Base-by-base conservation (phyloP, 2,329 filamentous ascomycete genomes). In the Penicillium sp. region DNA sequence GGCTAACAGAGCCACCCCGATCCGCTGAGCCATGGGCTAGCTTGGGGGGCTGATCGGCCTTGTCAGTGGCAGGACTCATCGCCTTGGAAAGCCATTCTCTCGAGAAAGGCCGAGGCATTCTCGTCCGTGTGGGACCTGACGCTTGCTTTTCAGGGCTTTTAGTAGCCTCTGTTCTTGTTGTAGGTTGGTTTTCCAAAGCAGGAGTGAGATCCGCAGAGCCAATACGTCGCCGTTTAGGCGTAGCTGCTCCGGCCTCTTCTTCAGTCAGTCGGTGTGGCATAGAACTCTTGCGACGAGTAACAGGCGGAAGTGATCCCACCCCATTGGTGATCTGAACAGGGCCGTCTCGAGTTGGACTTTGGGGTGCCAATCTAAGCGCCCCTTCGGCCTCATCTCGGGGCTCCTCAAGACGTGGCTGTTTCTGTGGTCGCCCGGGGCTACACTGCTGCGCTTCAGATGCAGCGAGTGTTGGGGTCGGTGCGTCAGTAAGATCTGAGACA, bases 1-100 rank as follows among this genome's bases (percentile, higher is more conserved):
- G 68, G 22, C 73, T 73, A 41, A 83, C 71, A 2, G 78, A 79
- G 11, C 83, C 82, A 31, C 75, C 76, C 55, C 67, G 71, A 53
- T 63, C 75, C 7, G 57, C 54, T 14, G 45, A 14, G n/a, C 53
- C 37, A 43, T 48, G 61, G 45, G 41, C 38, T 53, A 56, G 54
- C 64, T 63, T 53, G 41, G 47, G 66, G n/a, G 42, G 8, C 25
- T 64, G 58, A 35, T 35, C 55, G 8, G 25, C 20, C 22, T 47
- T 31, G 28, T 49, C 20, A 34, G 17, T n/a, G 38, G 31, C 22
- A 25, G 41, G 48, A 20, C 25, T 28, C 43, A 53, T 47, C 11
- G 38, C 31, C 41, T 57, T 50, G 47, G 39, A 43, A 22, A 52
- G 45, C 50, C 28, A 31, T 20, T 50, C 35, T 14, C 51, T 39